Base-by-base conservation (phyloP, 2,329 filamentous ascomycete genomes). In the Cryphonectria carpinicola region DNA sequence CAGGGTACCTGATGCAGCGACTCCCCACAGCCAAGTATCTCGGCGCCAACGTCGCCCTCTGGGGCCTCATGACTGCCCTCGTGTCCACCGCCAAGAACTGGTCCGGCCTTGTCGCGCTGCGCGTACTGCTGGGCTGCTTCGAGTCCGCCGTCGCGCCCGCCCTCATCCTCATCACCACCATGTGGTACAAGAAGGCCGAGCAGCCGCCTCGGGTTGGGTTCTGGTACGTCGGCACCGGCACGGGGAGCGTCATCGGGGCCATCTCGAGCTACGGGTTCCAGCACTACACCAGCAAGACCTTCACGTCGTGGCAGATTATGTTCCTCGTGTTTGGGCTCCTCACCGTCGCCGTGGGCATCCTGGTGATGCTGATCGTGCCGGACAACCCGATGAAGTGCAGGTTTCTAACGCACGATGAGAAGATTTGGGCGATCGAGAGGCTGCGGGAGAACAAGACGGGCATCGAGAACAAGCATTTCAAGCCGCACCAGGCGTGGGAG, bases 401-500 rank as follows among this genome's bases (percentile, higher is more conserved):
- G 54, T 72, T 72, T 25, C 13, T 73, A 14, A 68, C 67, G 14
- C 67, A 39, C 13, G 54, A 72, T 32, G 71, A 73, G 63, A 73
- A 70, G 70, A 66, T 72, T 43, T 73, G 73, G 60, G 71, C 71
- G n/a, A 66, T 79, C 35, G 76, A 76, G 22, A 84, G 90, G 8
- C 88, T 92, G 58, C 81, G 89, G 0, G 79, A 85, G 43, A 92
- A 92, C 72, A 85, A 90, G 72, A 89, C 92, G 76, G 90, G 90
- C 4, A 89, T 92, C 28, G 89, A 89, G 4, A 92, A 92, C 74
- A 90, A 90, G 79, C 87, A 92, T 73, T 91, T 88, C 79, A 91
- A 91, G 76, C 78, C 83, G 76, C 87, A 90, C 68, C 90, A 93
- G 76, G 80, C 90, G 54, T 68, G 35, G 66, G 70, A 73, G 62